Percentiles rank a stretch among this genome's conserved stretches.
phyloP scores from a whole-genome alignment of 768 basidiomycete genomes.

The Rhodotorula babjevae region DNA sequence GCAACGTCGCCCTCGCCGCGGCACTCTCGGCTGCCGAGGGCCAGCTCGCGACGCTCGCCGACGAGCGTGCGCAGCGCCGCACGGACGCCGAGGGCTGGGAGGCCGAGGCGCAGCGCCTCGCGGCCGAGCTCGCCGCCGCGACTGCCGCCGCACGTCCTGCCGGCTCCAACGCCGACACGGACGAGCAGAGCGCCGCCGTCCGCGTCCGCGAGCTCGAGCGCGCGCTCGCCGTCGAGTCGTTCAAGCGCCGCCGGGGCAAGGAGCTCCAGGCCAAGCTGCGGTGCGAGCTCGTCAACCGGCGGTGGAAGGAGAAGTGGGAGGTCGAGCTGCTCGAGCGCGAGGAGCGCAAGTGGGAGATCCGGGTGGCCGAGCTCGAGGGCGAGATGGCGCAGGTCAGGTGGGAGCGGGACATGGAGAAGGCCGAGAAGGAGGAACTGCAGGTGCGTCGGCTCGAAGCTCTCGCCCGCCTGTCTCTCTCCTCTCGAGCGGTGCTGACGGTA shows the following conservation, averaged over 20 bases:
- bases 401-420: conserved; percentile 1
- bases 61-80: background rate
- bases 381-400: background rate
- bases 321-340: conserved; percentile 33
- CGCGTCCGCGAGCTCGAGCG: background rate
- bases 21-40: background rate
- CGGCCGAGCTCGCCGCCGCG: background rate
- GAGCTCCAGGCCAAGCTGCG: conserved; percentile 24
- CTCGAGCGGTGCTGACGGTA: too few species aligned
- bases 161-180: background rate
- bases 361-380: conserved; percentile 10
- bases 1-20: background rate
- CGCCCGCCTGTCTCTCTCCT: background rate
- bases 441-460: background rate
- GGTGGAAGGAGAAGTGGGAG: conserved; percentile 38
- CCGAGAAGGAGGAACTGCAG: conserved; percentile 28
- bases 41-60: conserved; percentile 17
- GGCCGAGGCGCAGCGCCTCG: conserved; percentile 23
- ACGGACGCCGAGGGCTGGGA: conserved; percentile 37
- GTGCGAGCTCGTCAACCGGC: conserved; percentile 32
- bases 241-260: conserved; percentile 23
- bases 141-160: background rate
- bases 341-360: conserved; percentile 28
- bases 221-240: conserved; percentile 9
- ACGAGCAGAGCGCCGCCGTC: conserved; percentile 3